Evolutionary conservation across 352 stramenopile genomes (phyloP), one percentile per base, ranked within the genome.

Genomic region (Phytophthora ohioensis): DNA sequence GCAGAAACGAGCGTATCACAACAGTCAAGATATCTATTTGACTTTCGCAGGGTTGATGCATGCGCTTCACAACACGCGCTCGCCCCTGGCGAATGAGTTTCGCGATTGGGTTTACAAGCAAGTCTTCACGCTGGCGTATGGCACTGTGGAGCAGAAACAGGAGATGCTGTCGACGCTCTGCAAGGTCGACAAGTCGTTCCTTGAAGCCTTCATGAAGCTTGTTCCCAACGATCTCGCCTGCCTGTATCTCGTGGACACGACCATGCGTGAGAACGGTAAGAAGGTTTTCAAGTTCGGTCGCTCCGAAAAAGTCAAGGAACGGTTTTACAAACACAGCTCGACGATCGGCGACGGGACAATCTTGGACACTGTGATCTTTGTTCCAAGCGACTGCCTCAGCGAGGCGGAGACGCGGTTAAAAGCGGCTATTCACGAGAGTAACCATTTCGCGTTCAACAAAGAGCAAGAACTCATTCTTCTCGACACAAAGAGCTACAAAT

Each of bases 131-230:
- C 32, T 56, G 31, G 32, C 32, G 5, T 56, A 42, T 56, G 32
- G 48, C 6, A 39, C 48, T 6, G 32, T 42, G 32, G 12, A 53
- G 48, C 48, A 56, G 15, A 42, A 56, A 13, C 30, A 56, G 10
- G 32, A 39, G n/a, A n/a, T n/a, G n/a, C n/a, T n/a, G n/a, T 39
- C 47, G 30, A 21, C 30, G 47, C 47, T 54, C 3, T 54, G 48
- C 32, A 56, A 56, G 32, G 48, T 56, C 30, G 48, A 56, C 32
- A 56, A 56, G 48, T 27, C 48, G 48, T 56, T 56, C 15, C 15
- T 56, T 7, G 10, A 56, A 12, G 48, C 32, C 3, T 56, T 56
- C 48, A 39, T 56, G 48, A 56, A 56, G 32, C 12, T 56, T 3
- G 48, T 56, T 27, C 31, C 48, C 32, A 42, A 42, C 13, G 13